phyloP scores from a whole-genome alignment of 805 yeast genomes.

The Candida vartiovaarae region DNA sequence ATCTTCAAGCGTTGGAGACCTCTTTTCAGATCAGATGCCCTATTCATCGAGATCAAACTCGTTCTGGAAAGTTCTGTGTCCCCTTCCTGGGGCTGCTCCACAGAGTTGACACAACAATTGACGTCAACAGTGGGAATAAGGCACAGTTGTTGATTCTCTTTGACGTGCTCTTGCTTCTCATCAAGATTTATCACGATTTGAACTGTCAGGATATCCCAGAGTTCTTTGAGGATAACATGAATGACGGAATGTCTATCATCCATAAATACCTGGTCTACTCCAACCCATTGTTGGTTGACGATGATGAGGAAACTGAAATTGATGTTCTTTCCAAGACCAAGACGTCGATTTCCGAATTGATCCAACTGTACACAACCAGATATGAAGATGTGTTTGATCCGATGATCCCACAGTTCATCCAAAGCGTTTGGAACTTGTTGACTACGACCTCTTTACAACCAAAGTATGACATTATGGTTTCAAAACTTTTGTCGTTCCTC shows the following conservation, averaged over 20 bases:
- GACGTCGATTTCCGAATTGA: constrained; percentile 76
- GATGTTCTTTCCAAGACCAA: constrained; percentile 67
- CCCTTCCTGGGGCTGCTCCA: constrained; percentile 72
- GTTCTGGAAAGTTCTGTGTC: constrained; percentile 77
- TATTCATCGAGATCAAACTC: constrained; percentile 78
- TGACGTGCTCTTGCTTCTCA: constrained; percentile 61
- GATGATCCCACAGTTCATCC: constrained; percentile 68
- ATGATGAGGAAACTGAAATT: constrained; percentile 59
- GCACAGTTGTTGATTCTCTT: constrained; percentile 50
- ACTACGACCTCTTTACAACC: constrained; percentile 58
- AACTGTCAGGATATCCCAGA: constrained; percentile 98
- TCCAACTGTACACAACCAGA: constrained; percentile 80
- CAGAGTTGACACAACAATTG: constrained; percentile 61
- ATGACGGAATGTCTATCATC: constrained; percentile 67
- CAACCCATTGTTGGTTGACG: constrained; percentile 47
- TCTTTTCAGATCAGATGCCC: constrained; percentile 80
- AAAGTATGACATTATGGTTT: constrained; percentile 79
- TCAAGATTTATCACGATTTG: constrained; percentile 84
- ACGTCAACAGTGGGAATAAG: constrained; percentile 35
- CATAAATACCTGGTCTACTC: constrained; percentile 71
- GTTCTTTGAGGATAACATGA: constrained; percentile 88
- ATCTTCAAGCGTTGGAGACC: constrained; percentile 98
- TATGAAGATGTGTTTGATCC: constrained; percentile 90
- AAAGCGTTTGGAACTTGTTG: constrained; percentile 74
- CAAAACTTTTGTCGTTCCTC: constrained; percentile 72